Evolutionary conservation across 1,139 yeast species (phyloP), one percentile per base, ranked within the genome.

Genomic region (Lodderomyces jiufengensis): DNA sequence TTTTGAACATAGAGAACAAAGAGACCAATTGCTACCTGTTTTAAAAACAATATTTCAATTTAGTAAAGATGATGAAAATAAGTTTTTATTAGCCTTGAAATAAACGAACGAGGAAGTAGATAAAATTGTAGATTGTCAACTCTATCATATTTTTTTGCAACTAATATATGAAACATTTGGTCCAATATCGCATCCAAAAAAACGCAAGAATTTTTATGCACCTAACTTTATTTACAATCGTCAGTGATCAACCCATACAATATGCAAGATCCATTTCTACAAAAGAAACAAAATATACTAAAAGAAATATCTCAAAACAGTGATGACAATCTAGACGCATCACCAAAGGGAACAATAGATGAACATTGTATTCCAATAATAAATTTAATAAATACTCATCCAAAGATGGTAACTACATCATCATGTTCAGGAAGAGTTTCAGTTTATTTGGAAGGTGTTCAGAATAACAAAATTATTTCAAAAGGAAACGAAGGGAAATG

Each of bases 1-100:
- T 55, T 61, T 92, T 43, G 97, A 90, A 52, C 95, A 86, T 52
- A 84, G 75, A 50, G 97, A 90, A n/a, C 97, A 90, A 57, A 70
- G 97, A 37, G 79, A 73, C 24, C 86, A 81, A 55, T 69, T 92
- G 34, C 63, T 92, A 27, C 97, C 97, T 0, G 97, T 92, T 5
- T 70, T 92, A 22, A 76, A 90, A 37, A 80, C 86, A 42, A 61
- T 92, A 33, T 70, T 92, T 43, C 78, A 80, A 39, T 66, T 92
- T 51, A 75, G 71, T 34, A 75, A 72, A 34, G 76, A 72, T 7
- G 97, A 92, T 45, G 94, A 84, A 55, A 75, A 72, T 47, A 74
- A 86, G 50, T 67, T 90, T 24, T 54, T 84, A 50, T 58, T 68
- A 30, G 84, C 94, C 2, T 63, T 86, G 42, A 73, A 66, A 43